Percentiles rank a stretch among this genome's conserved stretches.
Evolutionary conservation across 495 filamentous ascomycete species (phyloP).

Genomic region (Bombardia bombarda): DNA sequence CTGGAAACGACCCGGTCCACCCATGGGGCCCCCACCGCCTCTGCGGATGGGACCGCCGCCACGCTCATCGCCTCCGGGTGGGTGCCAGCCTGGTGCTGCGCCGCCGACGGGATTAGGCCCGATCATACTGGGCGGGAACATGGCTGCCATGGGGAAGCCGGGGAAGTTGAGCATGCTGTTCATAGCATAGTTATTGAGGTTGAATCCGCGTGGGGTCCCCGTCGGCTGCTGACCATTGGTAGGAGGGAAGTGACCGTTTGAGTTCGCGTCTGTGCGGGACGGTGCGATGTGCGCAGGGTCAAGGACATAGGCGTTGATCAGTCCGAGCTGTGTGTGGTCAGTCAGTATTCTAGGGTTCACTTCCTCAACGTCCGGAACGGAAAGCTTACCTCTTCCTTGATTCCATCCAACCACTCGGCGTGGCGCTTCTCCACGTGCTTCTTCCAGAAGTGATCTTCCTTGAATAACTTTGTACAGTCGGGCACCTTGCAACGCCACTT

Average conservation of each 20-base stretch:
- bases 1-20: constrained; percentile 28
- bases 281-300: constrained; percentile 91
- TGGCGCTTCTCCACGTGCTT: constrained; percentile 98
- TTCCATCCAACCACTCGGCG: constrained; percentile 71
- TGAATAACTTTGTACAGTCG: constrained; percentile 94
- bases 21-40: constrained; percentile 34
- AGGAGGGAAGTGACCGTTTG: constrained; percentile 89
- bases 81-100: constrained; percentile 37
- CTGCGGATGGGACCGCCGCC: constrained; percentile 40
- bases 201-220: constrained; percentile 91
- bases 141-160: constrained; percentile 37
- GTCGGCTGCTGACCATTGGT: constrained; percentile 59
- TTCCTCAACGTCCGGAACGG: not conserved
- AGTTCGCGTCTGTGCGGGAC: constrained; percentile 89
- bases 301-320: constrained; percentile 88
- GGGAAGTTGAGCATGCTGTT: constrained; percentile 49
- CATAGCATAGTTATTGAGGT: constrained; percentile 56
- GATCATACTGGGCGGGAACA: constrained; percentile 49
- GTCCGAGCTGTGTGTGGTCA: constrained; percentile 49
- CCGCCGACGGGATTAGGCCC: constrained; percentile 37
- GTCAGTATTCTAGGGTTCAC: not conserved
- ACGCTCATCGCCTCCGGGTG: constrained; percentile 33
- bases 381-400: constrained; percentile 71
- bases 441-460: constrained; percentile 90
- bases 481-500: constrained; percentile 96